Evolutionary conservation across 2,329 filamentous ascomycete genomes (phyloP).

Genomic region (Cytospora paraplurivora): DNA sequence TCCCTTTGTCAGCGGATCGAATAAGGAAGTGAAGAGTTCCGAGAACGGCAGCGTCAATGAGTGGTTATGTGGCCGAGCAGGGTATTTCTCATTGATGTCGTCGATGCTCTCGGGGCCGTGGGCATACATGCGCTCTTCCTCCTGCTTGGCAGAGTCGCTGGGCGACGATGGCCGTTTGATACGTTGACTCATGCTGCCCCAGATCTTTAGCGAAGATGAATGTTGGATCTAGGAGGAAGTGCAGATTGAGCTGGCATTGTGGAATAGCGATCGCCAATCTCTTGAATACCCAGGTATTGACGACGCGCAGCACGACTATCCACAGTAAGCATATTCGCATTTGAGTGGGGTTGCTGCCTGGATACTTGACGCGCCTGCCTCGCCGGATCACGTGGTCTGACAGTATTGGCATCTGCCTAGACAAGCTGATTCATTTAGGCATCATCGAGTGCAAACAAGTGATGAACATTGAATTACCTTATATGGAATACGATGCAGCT

Average conservation of each 20-base stretch:
- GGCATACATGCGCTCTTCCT: slow-evolving; percentile 56
- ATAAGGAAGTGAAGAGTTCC: slow-evolving; percentile 73
- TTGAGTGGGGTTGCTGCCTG: slow-evolving; percentile 19
- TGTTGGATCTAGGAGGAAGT: background rate
- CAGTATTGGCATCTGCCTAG: background rate
- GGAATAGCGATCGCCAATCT: background rate
- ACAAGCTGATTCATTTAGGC: background rate
- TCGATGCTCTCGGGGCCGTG: slow-evolving; percentile 41
- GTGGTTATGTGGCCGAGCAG: slow-evolving; percentile 79
- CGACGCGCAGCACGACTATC: slow-evolving; percentile 8
- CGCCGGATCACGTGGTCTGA: slow-evolving; percentile 22
- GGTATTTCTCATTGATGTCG: slow-evolving; percentile 54
- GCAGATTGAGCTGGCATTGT: background rate
- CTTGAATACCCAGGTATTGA: background rate
- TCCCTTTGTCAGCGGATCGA: slow-evolving; percentile 79
- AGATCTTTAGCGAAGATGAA: background rate
- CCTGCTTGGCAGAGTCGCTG: slow-evolving; percentile 47
- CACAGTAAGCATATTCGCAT: background rate
- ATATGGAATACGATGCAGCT: background rate
- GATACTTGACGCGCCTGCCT: slow-evolving; percentile 8
- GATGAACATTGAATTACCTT: background rate
- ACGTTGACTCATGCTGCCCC: slow-evolving; percentile 39
- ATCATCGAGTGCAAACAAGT: background rate
- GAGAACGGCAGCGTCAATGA: slow-evolving; percentile 80
- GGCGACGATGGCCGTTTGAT: slow-evolving; percentile 34